Percentiles rank a stretch among this genome's conserved stretches.
Conservation (phyloP, 1,284 basidiomycete genomes). For the Kalmanozyma brasiliensis region DNA sequence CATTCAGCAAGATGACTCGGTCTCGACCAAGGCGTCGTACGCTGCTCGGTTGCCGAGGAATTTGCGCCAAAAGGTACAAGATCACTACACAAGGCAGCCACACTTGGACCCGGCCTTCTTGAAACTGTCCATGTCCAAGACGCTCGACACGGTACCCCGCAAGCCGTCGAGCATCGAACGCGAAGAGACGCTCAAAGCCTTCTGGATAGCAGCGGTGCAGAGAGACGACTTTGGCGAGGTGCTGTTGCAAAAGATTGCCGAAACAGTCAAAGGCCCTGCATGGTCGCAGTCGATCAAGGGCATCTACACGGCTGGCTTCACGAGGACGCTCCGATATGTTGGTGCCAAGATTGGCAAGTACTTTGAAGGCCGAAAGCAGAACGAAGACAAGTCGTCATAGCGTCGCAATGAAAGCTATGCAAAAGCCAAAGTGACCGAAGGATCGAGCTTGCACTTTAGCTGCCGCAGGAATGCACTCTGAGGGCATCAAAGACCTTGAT, state of each 20-base stretch:
- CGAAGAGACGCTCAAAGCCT: slow-evolving; percentile 40
- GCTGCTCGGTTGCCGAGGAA: slow-evolving; percentile 52
- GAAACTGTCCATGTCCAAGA: slow-evolving; percentile 53
- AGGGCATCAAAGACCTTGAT: too few species aligned
- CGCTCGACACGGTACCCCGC: slow-evolving; percentile 31
- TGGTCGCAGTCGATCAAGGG: slow-evolving; percentile 65
- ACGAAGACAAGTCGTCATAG: slow-evolving; percentile 1
- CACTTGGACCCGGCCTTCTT: slow-evolving; percentile 55
- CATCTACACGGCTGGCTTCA: slow-evolving; percentile 64
- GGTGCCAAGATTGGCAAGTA: slow-evolving; percentile 64
- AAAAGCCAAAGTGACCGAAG: too few species aligned
- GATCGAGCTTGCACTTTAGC: too few species aligned
- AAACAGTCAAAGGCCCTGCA: slow-evolving; percentile 59
- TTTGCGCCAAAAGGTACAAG: slow-evolving; percentile 54
- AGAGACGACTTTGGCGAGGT: slow-evolving; percentile 52
- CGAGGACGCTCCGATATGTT: slow-evolving; percentile 58
- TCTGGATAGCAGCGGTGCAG: slow-evolving; percentile 55
- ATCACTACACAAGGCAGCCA: slow-evolving; percentile 46
- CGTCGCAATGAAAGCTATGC: too few species aligned
- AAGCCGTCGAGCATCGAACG: slow-evolving; percentile 24
- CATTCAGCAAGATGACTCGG: slow-evolving; percentile 53
- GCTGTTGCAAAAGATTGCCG: slow-evolving; percentile 48
- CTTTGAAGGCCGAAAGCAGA: slow-evolving; percentile 47
- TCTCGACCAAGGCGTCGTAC: slow-evolving; percentile 41
- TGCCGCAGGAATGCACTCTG: too few species aligned